phyloP scores from a whole-genome alignment of 1,284 basidiomycete species.

The Sporisorium reilianum region DNA sequence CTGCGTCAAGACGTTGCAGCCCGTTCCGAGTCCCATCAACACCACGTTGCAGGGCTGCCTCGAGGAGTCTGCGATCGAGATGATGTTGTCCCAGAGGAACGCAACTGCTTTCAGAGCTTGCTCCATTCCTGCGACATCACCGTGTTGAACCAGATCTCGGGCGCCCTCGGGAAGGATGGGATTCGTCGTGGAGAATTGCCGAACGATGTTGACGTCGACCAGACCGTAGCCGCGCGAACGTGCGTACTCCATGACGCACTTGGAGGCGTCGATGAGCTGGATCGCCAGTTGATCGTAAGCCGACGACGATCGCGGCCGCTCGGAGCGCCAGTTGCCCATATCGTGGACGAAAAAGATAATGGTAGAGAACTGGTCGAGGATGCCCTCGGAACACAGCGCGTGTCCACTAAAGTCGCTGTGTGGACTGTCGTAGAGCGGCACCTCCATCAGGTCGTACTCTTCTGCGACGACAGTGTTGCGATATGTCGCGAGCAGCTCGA shows the following conservation, averaged over 20 bases:
- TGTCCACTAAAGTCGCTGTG: slow-evolving; percentile 81
- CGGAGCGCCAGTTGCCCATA: slow-evolving; percentile 52
- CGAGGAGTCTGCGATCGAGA: slow-evolving; percentile 74
- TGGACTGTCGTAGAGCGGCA: slow-evolving; percentile 79
- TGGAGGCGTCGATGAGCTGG: slow-evolving; percentile 79
- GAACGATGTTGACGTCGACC: slow-evolving; percentile 87
- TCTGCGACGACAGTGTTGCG: slow-evolving; percentile 82
- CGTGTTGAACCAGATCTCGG: neutral
- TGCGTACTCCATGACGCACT: slow-evolving; percentile 83
- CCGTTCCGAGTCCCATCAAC: slow-evolving; percentile 87
- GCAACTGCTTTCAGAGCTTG: slow-evolving; percentile 9
- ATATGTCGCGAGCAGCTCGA: slow-evolving; percentile 85
- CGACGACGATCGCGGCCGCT: slow-evolving; percentile 3
- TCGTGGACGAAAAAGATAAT: slow-evolving; percentile 64
- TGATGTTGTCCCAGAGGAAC: slow-evolving; percentile 96
- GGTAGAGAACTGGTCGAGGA: slow-evolving; percentile 51
- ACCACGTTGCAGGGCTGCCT: slow-evolving; percentile 76
- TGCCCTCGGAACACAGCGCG: slow-evolving; percentile 83
- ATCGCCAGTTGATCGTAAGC: neutral
- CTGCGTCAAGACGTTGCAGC: slow-evolving; percentile 80
- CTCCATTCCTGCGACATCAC: neutral
- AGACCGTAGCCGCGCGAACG: slow-evolving; percentile 77
- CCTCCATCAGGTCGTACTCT: slow-evolving; percentile 79
- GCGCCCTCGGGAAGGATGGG: neutral
- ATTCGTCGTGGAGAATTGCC: slow-evolving; percentile 73